Evolutionary conservation across 2,329 filamentous ascomycete species (phyloP).

Genomic region (Scopulariopsis brevicaulis): DNA sequence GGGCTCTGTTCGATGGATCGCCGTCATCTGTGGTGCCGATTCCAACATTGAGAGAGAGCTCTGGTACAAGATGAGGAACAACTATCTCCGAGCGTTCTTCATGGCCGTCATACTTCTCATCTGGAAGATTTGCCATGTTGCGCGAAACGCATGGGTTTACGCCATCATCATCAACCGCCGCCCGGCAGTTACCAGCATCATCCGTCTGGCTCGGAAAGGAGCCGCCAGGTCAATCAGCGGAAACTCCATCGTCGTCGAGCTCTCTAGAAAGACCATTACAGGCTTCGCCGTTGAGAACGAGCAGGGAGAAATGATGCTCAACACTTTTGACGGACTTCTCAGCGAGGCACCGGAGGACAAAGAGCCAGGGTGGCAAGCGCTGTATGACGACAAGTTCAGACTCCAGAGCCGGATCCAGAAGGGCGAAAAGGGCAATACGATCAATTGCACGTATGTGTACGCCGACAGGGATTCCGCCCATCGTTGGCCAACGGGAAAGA

Average conservation of each 20-base stretch:
- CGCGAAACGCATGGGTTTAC: constrained; percentile 19
- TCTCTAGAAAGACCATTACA: constrained; percentile 17
- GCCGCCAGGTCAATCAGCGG: constrained; percentile 15
- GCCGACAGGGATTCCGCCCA: constrained; percentile 4
- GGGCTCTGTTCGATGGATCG: constrained; percentile 16
- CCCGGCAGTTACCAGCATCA: constrained; percentile 17
- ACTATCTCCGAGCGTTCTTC: constrained; percentile 12
- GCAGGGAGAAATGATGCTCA: constrained; percentile 13
- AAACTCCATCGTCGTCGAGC: constrained; percentile 17
- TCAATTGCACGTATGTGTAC: constrained; percentile 16
- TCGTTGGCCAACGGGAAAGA: constrained; percentile 15
- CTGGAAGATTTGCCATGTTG: constrained; percentile 18
- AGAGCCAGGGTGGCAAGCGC: constrained; percentile 12
- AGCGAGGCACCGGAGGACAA: constrained; percentile 10
- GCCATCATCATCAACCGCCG: constrained; percentile 20
- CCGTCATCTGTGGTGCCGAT: constrained; percentile 20
- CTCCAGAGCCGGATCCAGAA: constrained; percentile 13
- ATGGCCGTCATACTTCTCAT: constrained; percentile 15
- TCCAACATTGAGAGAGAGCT: constrained; percentile 23
- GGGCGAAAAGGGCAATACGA: constrained; percentile 5
- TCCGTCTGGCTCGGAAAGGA: constrained; percentile 19
- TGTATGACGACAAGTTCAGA: constrained; percentile 16
- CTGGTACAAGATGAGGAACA: constrained; percentile 17
- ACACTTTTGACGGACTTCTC: constrained; percentile 16
- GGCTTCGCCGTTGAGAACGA: constrained; percentile 17